A percentile compares a stretch with the other conserved stretches of the same genome.
Conservation (phyloP, 2,329 filamentous ascomycete genomes). For the Fusarium graminum region DNA sequence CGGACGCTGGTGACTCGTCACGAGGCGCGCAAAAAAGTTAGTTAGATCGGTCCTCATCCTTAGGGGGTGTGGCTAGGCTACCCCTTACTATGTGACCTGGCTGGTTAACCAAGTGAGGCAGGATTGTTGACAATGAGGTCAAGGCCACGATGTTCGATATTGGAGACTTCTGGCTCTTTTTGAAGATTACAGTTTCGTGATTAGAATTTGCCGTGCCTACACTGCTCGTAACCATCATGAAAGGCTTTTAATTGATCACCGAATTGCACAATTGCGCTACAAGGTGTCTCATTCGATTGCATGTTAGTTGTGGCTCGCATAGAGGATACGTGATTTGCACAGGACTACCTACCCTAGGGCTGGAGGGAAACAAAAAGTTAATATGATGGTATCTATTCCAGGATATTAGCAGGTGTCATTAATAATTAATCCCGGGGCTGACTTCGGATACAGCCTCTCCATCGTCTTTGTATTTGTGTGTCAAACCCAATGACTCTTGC, state of each 20-base stretch:
- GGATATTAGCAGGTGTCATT: constrained; percentile 4
- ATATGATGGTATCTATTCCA: constrained; percentile 17
- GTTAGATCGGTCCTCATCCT: constrained; percentile 26
- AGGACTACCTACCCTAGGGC: constrained; percentile 13
- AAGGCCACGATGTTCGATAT: constrained; percentile 26
- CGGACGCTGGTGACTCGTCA: constrained; percentile 46
- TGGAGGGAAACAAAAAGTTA: constrained; percentile 5
- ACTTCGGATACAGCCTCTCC: constrained; percentile 1
- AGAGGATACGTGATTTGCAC: background rate
- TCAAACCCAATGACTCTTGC: background rate
- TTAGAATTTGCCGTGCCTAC: constrained; percentile 13
- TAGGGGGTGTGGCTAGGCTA: constrained; percentile 32
- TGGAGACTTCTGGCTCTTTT: constrained; percentile 23
- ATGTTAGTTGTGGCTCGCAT: constrained; percentile 10
- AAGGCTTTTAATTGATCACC: constrained; percentile 5
- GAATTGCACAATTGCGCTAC: constrained; percentile 4
- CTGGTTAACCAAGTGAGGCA: constrained; percentile 24
- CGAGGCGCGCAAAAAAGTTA: constrained; percentile 45
- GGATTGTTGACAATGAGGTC: constrained; percentile 16
- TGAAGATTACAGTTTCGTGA: constrained; percentile 5
- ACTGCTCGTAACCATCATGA: constrained; percentile 11
- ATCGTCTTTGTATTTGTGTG: background rate
- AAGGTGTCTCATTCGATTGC: background rate
- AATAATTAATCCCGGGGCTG: constrained; percentile 1
- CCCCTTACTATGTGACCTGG: constrained; percentile 1